Evolutionary conservation across 139 green algal species (phyloP).

Genomic region (Micractinium conductrix): DNA sequence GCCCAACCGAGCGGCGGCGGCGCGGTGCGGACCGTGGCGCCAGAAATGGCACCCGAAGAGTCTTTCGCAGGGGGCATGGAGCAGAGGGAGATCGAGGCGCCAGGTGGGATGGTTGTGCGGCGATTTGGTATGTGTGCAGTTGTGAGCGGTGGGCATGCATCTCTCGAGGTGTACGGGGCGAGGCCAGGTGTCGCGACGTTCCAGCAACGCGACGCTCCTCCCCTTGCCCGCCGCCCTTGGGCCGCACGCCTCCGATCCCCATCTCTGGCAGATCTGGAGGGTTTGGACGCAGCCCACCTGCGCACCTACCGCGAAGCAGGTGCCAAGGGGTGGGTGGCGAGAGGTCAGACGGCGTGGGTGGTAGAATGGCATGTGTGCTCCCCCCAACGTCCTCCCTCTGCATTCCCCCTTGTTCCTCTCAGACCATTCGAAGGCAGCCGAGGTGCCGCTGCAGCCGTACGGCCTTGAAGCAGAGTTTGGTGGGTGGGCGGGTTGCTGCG

Average conservation of each 20-base stretch:
- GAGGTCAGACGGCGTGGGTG: neutral
- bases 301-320: conserved; percentile 2
- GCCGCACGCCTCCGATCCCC: too few relatives aligned
- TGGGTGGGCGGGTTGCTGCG: neutral
- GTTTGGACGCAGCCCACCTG: neutral
- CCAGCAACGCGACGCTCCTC: too few relatives aligned
- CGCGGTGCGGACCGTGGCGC: neutral
- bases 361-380: neutral
- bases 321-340: neutral
- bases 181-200: neutral
- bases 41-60: neutral
- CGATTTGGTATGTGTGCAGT: neutral
- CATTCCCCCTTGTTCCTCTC: neutral
- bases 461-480: neutral
- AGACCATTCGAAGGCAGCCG: neutral
- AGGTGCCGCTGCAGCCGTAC: conserved; percentile 1
- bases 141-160: too few relatives aligned
- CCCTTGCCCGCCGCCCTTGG: neutral
- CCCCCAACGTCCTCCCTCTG: neutral
- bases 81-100: neutral
- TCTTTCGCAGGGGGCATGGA: neutral
- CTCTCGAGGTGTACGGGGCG: too few relatives aligned
- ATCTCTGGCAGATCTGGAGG: neutral
- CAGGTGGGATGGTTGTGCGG: neutral
- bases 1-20: too few relatives aligned